These are phyloP conservation scores for Boletus mariae DNA, from an alignment of 1,284 basidiomycete species.

Conservation along the genomic window DNA sequence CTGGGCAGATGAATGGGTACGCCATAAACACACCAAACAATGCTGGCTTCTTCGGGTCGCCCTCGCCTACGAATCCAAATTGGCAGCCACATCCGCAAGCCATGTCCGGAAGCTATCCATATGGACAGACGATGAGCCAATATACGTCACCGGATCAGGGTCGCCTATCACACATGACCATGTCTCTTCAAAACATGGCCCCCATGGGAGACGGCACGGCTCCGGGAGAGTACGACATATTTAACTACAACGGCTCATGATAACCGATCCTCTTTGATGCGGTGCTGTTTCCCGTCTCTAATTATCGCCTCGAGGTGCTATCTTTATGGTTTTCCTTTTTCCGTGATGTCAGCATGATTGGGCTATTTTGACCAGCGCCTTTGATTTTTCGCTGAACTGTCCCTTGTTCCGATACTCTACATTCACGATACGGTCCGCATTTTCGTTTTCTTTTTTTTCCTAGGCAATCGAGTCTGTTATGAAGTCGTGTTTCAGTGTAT, in stretches of 20 bases:
- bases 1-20: conserved; percentile 36
- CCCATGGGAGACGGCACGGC: conserved; percentile 31
- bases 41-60: conserved; percentile 34
- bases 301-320: conserved; percentile 19
- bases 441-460: conserved; percentile 11
- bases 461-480: conserved; percentile 24
- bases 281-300: conserved; percentile 13
- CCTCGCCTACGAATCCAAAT: conserved; percentile 33
- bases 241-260: conserved; percentile 46
- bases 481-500: conserved; percentile 26
- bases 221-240: conserved; percentile 44
- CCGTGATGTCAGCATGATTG: conserved; percentile 6
- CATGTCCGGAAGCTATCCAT: conserved; percentile 36
- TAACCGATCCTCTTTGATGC: conserved; percentile 5
- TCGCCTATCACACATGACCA: conserved; percentile 42
- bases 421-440: conserved; percentile 9
- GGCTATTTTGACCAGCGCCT: conserved; percentile 3
- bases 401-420: conserved; percentile 19
- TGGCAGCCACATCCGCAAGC: conserved; percentile 33
- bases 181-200: conserved; percentile 37
- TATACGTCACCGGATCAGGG: conserved; percentile 28
- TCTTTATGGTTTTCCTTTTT: conserved; percentile 13
- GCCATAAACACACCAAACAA: conserved; percentile 43
- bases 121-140: conserved; percentile 31
- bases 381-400: neutral